phyloP scores from a whole-genome alignment of 148 eudicot species.

The Oxyria digyna region DNA sequence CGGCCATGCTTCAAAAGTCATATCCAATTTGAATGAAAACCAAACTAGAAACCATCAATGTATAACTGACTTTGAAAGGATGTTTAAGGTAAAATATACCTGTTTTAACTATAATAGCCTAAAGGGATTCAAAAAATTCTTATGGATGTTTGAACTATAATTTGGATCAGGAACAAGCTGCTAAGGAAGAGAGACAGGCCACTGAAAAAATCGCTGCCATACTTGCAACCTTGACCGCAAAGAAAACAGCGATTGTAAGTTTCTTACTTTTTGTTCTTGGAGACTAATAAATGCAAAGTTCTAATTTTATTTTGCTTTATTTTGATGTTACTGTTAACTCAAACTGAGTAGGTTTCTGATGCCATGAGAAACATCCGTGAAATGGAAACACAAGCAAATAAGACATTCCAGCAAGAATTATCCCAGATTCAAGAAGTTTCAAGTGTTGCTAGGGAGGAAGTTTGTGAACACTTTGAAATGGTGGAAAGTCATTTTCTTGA shows the following conservation, averaged over 20 bases:
- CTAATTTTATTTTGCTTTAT: background rate
- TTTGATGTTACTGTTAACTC: too few species aligned
- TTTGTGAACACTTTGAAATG: constrained; percentile 37
- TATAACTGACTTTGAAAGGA: constrained; percentile 41
- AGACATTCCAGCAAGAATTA: constrained; percentile 30
- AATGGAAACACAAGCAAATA: constrained; percentile 23
- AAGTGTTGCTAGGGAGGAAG: constrained; percentile 31
- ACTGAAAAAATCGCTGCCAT: constrained; percentile 52
- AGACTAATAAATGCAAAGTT: background rate
- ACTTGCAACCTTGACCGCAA: constrained; percentile 41
- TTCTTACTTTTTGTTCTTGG: background rate
- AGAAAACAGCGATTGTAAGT: constrained; percentile 41
- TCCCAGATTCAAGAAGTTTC: constrained; percentile 48
- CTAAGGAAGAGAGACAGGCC: constrained; percentile 58
- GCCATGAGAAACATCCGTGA: constrained; percentile 41
- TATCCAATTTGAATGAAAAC: constrained; percentile 35
- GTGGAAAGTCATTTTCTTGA: constrained; percentile 37
- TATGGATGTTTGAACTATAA: constrained; percentile 7
- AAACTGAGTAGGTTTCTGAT: constrained; percentile 44
- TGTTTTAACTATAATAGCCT: background rate
- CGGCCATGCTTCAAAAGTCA: constrained; percentile 38
- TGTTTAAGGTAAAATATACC: constrained; percentile 42
- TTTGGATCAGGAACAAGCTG: constrained; percentile 54
- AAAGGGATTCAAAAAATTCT: too few species aligned
- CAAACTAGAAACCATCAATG: constrained; percentile 32